These are phyloP conservation scores for Hypsizygus ulmarius DNA, from an alignment of 1,284 basidiomycete species.

Conservation along the genomic window DNA sequence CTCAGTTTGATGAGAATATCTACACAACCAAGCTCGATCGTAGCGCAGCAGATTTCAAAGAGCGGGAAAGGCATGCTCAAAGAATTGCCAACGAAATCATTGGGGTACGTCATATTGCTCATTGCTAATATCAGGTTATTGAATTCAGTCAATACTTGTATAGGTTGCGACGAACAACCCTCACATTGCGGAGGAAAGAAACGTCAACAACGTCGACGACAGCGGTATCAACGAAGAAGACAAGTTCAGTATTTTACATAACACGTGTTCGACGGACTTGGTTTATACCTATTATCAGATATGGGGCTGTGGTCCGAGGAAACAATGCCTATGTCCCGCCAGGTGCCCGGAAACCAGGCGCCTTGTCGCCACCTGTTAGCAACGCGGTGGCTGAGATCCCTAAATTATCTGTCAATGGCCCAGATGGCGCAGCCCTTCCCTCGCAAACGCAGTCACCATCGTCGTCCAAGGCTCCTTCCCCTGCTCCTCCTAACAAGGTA, in stretches of 20 bases:
- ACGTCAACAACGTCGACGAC: conserved; percentile 58
- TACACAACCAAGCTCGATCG: conserved; percentile 97
- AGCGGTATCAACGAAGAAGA: conserved; percentile 90
- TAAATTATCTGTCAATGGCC: conserved; percentile 68
- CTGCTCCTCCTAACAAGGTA: conserved; percentile 45
- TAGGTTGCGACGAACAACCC: conserved; percentile 73
- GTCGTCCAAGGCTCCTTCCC: conserved; percentile 58
- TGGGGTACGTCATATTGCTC: conserved; percentile 50
- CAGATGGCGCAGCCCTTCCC: conserved; percentile 52
- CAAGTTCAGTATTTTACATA: conserved; percentile 56
- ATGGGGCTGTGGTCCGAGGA: conserved; percentile 88
- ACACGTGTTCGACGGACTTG: conserved; percentile 10
- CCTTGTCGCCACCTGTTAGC: conserved; percentile 20
- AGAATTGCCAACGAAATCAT: conserved; percentile 90
- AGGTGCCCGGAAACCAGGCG: conserved; percentile 32
- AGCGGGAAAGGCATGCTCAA: conserved; percentile 86
- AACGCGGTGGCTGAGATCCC: conserved; percentile 49
- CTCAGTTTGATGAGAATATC: conserved; percentile 89
- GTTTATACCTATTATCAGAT: conserved; percentile 49
- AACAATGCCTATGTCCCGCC: conserved; percentile 88
- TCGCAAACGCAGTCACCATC: conserved; percentile 38
- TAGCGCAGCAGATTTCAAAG: conserved; percentile 81
- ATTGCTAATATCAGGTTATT: conserved; percentile 5
- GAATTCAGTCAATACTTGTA: neutral
- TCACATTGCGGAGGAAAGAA: conserved; percentile 91